Evolutionary conservation across 1,284 basidiomycete species (phyloP).

Genomic region (Meripilus lineatus): DNA sequence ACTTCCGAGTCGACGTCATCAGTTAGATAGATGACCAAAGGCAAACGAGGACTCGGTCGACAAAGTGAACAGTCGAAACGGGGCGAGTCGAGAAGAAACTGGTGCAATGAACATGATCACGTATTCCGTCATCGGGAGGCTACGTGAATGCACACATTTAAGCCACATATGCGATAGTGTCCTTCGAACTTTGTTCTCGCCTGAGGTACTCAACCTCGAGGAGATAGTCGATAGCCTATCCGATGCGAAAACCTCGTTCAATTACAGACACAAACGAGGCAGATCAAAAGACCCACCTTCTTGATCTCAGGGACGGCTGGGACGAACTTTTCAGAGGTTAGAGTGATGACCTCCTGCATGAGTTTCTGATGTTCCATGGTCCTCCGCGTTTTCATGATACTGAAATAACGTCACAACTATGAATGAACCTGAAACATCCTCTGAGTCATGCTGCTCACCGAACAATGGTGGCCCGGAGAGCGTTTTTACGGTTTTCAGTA

Average conservation of each 20-base stretch:
- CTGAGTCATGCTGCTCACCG: conserved; percentile 63
- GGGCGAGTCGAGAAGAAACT: no score
- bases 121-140: no score
- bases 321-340: conserved; percentile 85
- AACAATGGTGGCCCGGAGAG: conserved; percentile 97
- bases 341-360: conserved; percentile 92
- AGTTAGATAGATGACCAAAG: no score
- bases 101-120: no score
- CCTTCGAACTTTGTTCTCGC: conserved; percentile 78
- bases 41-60: no score
- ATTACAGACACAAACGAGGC: not conserved
- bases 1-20: no score
- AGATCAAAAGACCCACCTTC: conserved; percentile 47
- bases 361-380: conserved; percentile 95
- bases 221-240: conserved; percentile 89
- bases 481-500: conserved; percentile 96
- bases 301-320: conserved; percentile 92
- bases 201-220: conserved; percentile 99
- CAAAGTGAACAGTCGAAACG: no score
- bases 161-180: conserved; percentile 77
- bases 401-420: conserved; percentile 24
- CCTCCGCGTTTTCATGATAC: conserved; percentile 98
- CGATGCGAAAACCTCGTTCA: not conserved
- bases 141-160: no score
- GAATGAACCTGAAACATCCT: no score